A percentile compares a stretch with the other conserved stretches of the same genome.
Evolutionary conservation across 2,329 filamentous ascomycete genomes (phyloP).

Genomic region (Neopestalotiopsis sp.): DNA sequence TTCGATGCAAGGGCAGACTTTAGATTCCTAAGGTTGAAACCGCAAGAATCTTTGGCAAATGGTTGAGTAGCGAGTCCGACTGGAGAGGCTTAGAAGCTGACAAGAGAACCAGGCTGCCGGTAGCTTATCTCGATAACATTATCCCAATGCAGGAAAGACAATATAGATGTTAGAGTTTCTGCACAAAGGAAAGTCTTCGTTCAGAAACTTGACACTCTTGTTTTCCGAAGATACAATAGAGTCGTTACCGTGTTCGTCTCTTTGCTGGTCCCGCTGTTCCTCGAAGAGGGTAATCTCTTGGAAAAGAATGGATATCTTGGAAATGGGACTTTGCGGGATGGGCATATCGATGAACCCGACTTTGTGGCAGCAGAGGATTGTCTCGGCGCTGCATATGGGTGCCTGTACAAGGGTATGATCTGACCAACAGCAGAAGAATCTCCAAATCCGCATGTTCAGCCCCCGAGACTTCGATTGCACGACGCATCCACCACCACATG

Average conservation of each 20-base stretch:
- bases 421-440: conserved; percentile 16
- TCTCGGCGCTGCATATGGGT: background rate
- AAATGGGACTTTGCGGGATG: conserved; percentile 4
- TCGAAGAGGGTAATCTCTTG: background rate
- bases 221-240: background rate
- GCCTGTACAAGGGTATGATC: background rate
- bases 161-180: background rate
- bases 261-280: background rate
- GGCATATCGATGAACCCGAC: conserved; percentile 4
- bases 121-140: background rate
- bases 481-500: background rate
- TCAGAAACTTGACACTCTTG: background rate
- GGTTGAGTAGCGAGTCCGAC: background rate
- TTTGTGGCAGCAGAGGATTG: background rate
- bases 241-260: background rate
- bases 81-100: background rate
- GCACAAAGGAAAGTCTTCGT: background rate
- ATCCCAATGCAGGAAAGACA: background rate
- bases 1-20: background rate
- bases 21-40: background rate
- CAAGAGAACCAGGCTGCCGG: background rate
- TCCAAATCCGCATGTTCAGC: conserved; percentile 9
- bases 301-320: background rate
- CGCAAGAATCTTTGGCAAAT: background rate
- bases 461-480: conserved; percentile 9